Base-by-base conservation (phyloP, 2,329 filamentous ascomycete species). In the Colletotrichum euphorbiae region DNA sequence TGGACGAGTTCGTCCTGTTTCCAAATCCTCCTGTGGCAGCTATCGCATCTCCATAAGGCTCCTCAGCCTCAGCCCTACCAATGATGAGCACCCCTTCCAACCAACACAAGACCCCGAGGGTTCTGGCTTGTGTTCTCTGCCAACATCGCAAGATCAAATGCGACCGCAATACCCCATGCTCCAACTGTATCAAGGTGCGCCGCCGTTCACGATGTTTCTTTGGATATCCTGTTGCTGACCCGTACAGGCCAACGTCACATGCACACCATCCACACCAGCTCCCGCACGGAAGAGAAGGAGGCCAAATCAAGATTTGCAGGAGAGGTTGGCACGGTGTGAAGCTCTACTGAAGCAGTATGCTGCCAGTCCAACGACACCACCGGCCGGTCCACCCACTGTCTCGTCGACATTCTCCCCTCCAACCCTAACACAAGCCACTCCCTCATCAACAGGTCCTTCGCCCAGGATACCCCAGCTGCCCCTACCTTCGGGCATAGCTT, bases 61-160 rank as follows among this genome's bases (percentile, higher is more conserved):
- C 31, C 43, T 54, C 48, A 48, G 65, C 65, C 61, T 65, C 54
- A 50, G 54, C 54, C 54, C 48, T 65, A 64, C 31, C 48, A 61
- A 68, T 68, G 67, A 63, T 63, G 67, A 69, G 50, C 64, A 46
- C 50, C 62, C 43, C 52, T 17, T 55, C 62, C 13, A 62, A 46
- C 51, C 67, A 69, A 24, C 50, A 76, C 62, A 85, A 83, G 74
- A 77, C 80, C 12, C 76, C 79, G 13, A 79, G 85, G 71, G 81
- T 87, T 52, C 77, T 87, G 65, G 84, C 84, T 19, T 87, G 86
- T 71, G 84, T 87, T 19, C 79, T 88, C 42, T 89, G 87, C 73
- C 87, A 89, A 74, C 84, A 86, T 73, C 83, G 87, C 73, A 89
- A 89, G 78, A 89, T 89, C 77, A 88, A 87, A 75, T 89, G 87